Percentiles rank a stretch among this genome's conserved stretches.
Evolutionary conservation across 352 stramenopile species (phyloP).

Genomic region (Phytophthora litchii): DNA sequence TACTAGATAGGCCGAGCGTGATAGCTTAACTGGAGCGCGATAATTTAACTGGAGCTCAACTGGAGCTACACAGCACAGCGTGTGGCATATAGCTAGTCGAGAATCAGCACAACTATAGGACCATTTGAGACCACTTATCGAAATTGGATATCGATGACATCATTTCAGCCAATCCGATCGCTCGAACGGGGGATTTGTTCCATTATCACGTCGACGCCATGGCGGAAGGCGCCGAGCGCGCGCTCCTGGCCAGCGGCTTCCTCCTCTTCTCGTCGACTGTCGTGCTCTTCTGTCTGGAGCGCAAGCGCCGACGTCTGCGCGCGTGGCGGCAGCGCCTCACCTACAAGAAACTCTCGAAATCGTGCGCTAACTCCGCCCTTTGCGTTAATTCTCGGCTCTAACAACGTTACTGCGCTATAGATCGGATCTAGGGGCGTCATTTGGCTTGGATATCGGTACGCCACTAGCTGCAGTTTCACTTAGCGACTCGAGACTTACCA

Average conservation of each 20-base stretch:
- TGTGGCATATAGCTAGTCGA: constrained; percentile 1
- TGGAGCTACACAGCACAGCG: too few species aligned
- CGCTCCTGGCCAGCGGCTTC: constrained; percentile 65
- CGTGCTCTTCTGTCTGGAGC: constrained; percentile 62
- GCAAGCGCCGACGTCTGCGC: constrained; percentile 70
- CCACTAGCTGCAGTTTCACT: too few species aligned
- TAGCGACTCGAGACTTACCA: too few species aligned
- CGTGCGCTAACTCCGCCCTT: constrained; percentile 33
- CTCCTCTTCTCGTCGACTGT: constrained; percentile 76
- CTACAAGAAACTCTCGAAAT: constrained; percentile 89
- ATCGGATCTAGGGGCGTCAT: constrained; percentile 84
- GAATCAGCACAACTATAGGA: too few species aligned
- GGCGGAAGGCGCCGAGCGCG: constrained; percentile 7
- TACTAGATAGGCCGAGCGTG: constrained; percentile 1
- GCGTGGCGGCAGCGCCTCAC: constrained; percentile 77
- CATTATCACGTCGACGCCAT: constrained; percentile 7
- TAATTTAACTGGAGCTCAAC: background rate
- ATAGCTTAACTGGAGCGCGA: background rate
- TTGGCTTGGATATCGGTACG: constrained; percentile 83
- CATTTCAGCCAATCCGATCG: background rate
- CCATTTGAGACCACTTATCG: too few species aligned
- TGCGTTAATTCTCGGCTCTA: background rate
- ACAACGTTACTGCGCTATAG: constrained; percentile 31
- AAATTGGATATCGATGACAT: too few species aligned
- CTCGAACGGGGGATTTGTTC: background rate